A percentile compares a stretch with the other conserved stretches of the same genome.
phyloP scores from a whole-genome alignment of 495 filamentous ascomycete genomes.

The Lindgomyces ingoldianus region DNA sequence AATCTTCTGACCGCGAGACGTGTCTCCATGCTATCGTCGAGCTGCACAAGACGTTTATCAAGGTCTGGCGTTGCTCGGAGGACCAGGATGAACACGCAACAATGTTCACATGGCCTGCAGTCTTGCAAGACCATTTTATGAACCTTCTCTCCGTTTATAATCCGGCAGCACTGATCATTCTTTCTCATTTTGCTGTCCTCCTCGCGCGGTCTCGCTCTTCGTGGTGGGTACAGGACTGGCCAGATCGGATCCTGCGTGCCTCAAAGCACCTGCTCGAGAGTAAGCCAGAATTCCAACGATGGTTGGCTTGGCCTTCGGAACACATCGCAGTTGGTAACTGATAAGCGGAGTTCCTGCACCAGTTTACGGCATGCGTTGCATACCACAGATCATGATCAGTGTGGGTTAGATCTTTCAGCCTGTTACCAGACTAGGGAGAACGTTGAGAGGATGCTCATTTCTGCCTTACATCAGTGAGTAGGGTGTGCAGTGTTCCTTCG shows the following conservation, averaged over 20 bases:
- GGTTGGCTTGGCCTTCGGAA: conserved; percentile 13
- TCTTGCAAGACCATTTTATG: background rate
- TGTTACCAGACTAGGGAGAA: too few relatives aligned
- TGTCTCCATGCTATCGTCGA: background rate
- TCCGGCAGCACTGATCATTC: conserved; percentile 9
- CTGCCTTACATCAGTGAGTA: too few relatives aligned
- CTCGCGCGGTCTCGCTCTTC: background rate
- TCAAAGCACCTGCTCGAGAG: background rate
- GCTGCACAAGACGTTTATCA: conserved; percentile 17
- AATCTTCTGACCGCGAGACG: background rate
- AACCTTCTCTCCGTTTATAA: conserved; percentile 6
- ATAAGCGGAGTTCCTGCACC: too few relatives aligned
- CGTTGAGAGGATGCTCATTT: too few relatives aligned
- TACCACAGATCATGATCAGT: too few relatives aligned
- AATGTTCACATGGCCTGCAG: background rate
- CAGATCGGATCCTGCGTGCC: conserved; percentile 14
- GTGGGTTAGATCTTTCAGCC: too few relatives aligned
- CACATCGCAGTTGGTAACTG: background rate
- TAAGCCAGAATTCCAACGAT: conserved; percentile 9
- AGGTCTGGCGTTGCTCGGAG: background rate
- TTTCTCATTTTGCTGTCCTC: conserved; percentile 9
- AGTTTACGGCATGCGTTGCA: too few relatives aligned
- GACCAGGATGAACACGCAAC: background rate
- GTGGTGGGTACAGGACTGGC: conserved; percentile 16
- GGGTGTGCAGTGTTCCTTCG: too few relatives aligned